phyloP scores from a whole-genome alignment of 2,329 filamentous ascomycete species.

The Diaporthe sp. region DNA sequence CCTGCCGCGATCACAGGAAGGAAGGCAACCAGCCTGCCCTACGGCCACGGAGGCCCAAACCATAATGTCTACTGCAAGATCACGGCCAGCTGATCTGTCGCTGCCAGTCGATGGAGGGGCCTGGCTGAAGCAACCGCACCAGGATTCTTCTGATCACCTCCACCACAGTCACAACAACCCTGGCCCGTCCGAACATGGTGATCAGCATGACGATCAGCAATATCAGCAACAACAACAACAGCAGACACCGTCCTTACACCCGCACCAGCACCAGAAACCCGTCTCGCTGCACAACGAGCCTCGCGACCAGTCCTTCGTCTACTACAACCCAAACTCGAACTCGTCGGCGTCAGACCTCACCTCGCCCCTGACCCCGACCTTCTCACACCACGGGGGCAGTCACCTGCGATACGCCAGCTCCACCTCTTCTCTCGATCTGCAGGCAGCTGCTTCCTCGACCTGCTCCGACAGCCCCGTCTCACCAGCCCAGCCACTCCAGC shows the following conservation, averaged over 20 bases:
- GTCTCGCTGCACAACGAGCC: slow-evolving; percentile 8
- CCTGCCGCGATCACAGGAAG: not conserved
- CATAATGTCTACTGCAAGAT: slow-evolving; percentile 35
- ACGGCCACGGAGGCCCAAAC: not conserved
- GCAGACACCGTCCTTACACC: not conserved
- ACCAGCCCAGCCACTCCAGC: slow-evolving; percentile 60
- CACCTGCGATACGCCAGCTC: slow-evolving; percentile 77
- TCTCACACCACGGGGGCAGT: slow-evolving; percentile 65
- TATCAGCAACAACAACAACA: not conserved
- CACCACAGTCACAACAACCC: not conserved
- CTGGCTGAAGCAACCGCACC: slow-evolving; percentile 26
- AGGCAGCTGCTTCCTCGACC: slow-evolving; percentile 53
- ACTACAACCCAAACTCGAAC: slow-evolving; percentile 63
- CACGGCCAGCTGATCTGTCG: slow-evolving; percentile 28
- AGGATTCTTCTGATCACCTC: not conserved
- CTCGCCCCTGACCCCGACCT: slow-evolving; percentile 80
- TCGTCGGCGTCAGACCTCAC: slow-evolving; percentile 76
- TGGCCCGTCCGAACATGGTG: not conserved
- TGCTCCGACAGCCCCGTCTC: slow-evolving; percentile 68
- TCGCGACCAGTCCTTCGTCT: slow-evolving; percentile 42
- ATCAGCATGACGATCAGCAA: not conserved
- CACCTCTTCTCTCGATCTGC: slow-evolving; percentile 80
- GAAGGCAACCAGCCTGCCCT: not conserved
- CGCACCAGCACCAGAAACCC: not conserved
- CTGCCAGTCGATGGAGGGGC: slow-evolving; percentile 29